Evolutionary conservation across 306 rosid genomes (phyloP).

Genomic region (Vigna unguiculata): DNA sequence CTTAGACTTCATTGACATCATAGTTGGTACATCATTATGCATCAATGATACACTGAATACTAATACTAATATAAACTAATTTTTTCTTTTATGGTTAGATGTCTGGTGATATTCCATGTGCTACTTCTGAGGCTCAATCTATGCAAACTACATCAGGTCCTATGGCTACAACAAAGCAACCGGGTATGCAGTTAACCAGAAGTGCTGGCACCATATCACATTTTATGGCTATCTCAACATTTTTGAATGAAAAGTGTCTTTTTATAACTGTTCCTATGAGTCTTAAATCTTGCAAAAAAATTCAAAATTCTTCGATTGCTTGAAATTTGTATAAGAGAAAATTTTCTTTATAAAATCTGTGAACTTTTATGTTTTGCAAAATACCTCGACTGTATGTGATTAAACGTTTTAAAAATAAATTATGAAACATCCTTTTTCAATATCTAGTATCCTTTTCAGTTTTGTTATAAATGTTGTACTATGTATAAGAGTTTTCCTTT

Average conservation of each 20-base stretch:
- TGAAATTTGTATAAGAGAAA: background rate
- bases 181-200: slow-evolving; percentile 61
- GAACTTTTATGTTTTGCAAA: background rate
- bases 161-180: slow-evolving; percentile 64
- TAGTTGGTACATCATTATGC: slow-evolving; percentile 12
- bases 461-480: background rate
- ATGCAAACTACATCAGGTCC: slow-evolving; percentile 83
- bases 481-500: background rate
- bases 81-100: slow-evolving; percentile 52
- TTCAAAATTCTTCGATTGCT: slow-evolving; percentile 50
- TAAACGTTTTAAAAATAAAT: background rate
- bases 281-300: slow-evolving; percentile 72
- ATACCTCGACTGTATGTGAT: background rate
- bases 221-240: slow-evolving; percentile 39
- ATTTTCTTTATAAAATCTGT: background rate
- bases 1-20: slow-evolving; percentile 14
- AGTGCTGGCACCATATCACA: slow-evolving; percentile 16
- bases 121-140: slow-evolving; percentile 82
- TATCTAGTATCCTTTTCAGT: background rate
- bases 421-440: background rate
- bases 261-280: slow-evolving; percentile 61
- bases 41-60: background rate
- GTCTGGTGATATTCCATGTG: slow-evolving; percentile 86
- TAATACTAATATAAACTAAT: slow-evolving; percentile 4
- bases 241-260: slow-evolving; percentile 23